phyloP scores from a whole-genome alignment of 2,329 filamentous ascomycete genomes.

The Venturia asperata region DNA sequence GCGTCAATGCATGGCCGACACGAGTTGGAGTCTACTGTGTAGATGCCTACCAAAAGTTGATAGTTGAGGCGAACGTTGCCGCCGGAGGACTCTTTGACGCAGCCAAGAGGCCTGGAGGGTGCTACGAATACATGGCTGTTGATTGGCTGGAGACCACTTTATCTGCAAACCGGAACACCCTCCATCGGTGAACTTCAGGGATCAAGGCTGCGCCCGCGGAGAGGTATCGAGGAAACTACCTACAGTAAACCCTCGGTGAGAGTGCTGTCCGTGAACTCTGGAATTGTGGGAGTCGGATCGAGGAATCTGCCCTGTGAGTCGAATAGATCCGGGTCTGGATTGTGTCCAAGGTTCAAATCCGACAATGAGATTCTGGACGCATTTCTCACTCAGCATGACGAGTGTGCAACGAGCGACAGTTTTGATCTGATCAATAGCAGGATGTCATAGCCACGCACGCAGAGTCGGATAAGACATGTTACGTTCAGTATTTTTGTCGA shows the following conservation, averaged over 20 bases:
- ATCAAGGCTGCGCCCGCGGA: neutral
- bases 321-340: neutral
- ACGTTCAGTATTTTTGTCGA: neutral
- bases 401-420: neutral
- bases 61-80: neutral
- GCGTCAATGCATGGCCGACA: neutral
- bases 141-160: constrained; percentile 5
- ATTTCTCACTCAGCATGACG: neutral
- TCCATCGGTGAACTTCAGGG: constrained; percentile 1
- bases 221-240: neutral
- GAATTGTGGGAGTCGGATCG: neutral
- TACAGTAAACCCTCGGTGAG: neutral
- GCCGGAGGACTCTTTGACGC: neutral
- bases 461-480: neutral
- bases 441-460: neutral
- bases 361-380: neutral
- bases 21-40: neutral
- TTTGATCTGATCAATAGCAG: neutral
- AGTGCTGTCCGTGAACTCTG: neutral
- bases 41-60: neutral
- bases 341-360: neutral
- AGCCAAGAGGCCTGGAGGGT: neutral
- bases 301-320: neutral
- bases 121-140: neutral
- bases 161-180: neutral